phyloP scores from a whole-genome alignment of 257 asterid genomes.

The Nicotiana knightiana region DNA sequence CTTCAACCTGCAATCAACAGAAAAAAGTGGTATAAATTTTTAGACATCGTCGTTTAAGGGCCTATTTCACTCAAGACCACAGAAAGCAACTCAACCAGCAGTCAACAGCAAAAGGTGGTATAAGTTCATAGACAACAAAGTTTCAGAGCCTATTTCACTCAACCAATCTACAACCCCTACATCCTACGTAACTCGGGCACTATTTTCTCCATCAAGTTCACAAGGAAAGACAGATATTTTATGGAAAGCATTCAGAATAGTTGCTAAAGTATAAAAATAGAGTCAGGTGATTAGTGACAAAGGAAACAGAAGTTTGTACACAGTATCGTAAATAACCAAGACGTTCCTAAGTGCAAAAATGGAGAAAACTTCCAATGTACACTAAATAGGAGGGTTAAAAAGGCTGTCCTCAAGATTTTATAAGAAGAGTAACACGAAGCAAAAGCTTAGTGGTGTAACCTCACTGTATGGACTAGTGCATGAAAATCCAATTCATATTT shows the following conservation, averaged over 20 bases:
- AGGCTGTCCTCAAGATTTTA: not conserved
- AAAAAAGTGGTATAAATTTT: not conserved
- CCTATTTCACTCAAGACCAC: constrained; percentile 71
- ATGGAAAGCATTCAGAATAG: not conserved
- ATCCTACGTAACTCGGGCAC: not conserved
- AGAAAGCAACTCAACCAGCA: constrained; percentile 90
- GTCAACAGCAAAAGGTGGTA: not conserved
- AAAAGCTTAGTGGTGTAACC: not conserved
- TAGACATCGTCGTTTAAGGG: not conserved
- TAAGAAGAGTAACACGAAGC: not conserved
- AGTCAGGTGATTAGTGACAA: not conserved
- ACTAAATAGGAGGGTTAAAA: not conserved
- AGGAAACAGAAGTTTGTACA: not conserved
- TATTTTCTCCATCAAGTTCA: not conserved
- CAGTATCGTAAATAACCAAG: not conserved
- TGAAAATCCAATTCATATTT: constrained; percentile 14
- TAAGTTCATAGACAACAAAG: not conserved
- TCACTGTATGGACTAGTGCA: constrained; percentile 6
- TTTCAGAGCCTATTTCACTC: not conserved
- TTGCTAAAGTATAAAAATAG: not conserved
- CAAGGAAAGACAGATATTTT: not conserved
- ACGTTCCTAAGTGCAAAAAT: not conserved
- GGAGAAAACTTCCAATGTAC: not conserved
- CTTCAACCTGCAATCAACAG: constrained; percentile 75
- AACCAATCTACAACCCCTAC: not conserved